Evolutionary conservation across 106 monocot species (phyloP).

Genomic region (Chionographis japonica): DNA sequence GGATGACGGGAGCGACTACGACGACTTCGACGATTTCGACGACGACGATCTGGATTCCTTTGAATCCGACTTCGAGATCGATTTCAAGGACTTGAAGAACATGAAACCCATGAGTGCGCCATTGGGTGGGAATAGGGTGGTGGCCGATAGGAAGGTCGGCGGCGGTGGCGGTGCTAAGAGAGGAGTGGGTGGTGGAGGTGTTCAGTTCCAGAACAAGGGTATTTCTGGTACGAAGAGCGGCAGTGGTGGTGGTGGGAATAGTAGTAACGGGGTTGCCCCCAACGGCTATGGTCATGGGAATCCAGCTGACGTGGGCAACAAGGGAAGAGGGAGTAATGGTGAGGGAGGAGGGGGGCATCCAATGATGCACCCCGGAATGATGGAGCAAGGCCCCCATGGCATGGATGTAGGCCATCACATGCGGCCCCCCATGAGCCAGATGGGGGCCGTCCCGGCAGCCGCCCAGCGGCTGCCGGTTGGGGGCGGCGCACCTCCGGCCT

Average conservation of each 20-base stretch:
- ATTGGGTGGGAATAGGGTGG: slow-evolving; percentile 8
- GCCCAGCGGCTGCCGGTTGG: slow-evolving; percentile 36
- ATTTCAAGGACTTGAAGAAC: slow-evolving; percentile 42
- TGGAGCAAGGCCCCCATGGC: slow-evolving; percentile 18
- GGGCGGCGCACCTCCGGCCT: slow-evolving; percentile 22
- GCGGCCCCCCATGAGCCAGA: slow-evolving; percentile 2
- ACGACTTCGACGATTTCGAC: slow-evolving; percentile 29
- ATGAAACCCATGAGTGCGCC: slow-evolving; percentile 13
- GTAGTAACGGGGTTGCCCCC: no score
- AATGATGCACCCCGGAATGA: slow-evolving; percentile 16
- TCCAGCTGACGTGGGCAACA: background rate
- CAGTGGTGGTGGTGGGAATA: slow-evolving; percentile 14
- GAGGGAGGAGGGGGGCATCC: background rate
- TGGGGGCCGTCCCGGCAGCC: slow-evolving; percentile 13
- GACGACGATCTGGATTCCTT: slow-evolving; percentile 51
- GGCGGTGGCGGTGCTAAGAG: slow-evolving; percentile 6
- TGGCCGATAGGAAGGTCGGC: slow-evolving; percentile 26
- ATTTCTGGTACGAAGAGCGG: background rate
- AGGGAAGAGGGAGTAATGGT: slow-evolving; percentile 13
- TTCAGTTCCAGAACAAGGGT: no score
- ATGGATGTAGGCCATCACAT: slow-evolving; percentile 10
- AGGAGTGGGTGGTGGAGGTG: slow-evolving; percentile 4
- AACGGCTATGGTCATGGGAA: no score
- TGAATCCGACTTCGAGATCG: slow-evolving; percentile 47
- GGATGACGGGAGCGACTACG: slow-evolving; percentile 34